Base-by-base conservation (phyloP, 495 filamentous ascomycete genomes). In the Hypoxylon lienhwacheense region DNA sequence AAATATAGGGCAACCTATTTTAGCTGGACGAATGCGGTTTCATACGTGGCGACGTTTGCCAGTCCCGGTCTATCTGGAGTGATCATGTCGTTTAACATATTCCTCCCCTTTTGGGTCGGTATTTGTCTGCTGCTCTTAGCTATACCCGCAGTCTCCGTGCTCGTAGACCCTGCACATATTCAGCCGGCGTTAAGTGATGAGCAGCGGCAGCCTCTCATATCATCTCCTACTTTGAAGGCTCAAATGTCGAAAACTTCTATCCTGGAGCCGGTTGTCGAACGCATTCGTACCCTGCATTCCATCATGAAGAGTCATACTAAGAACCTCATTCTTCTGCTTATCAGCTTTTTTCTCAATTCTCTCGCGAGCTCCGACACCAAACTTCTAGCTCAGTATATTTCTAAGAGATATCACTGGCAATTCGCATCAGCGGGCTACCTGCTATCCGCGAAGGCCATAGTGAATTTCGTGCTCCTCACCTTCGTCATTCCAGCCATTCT, bases 361-460 rank as follows among this genome's bases (percentile, higher is more conserved):
- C 68, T 75, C 34, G 72, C 72, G 11, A 72, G 68, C 52, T 73
- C 73, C 45, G 73, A 76, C 50, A 75, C 73, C 15, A 76, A 72
- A 47, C 63, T 76, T 12, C 53, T 76, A 7, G 58, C 71, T n/a
- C 71, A 73, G 22, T 76, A 72, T 43, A 72, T 75, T 47, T 75
- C 73, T 5, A 72, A 69, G 49, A 66, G 74, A 5, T 74, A 72
- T 35, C 25, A 54, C 16, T 76, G 73, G 73, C 43, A 41, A 5
- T 71, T 75, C 21, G 63, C 70, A 2, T 65, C 60, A 0, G 71
- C 73, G 2, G 74, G 74, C 16, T 77, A 77, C 29, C 61, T 77
- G 8, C 59, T 77, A 1, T 75, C 74, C 7, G 62, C 39, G 24
- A 77, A 77, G 39, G 74, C 74, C 5, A 50, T 73, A 10, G 62